Conservation (phyloP, 305 asterid genomes). For the Rubia balearica region DNA sequence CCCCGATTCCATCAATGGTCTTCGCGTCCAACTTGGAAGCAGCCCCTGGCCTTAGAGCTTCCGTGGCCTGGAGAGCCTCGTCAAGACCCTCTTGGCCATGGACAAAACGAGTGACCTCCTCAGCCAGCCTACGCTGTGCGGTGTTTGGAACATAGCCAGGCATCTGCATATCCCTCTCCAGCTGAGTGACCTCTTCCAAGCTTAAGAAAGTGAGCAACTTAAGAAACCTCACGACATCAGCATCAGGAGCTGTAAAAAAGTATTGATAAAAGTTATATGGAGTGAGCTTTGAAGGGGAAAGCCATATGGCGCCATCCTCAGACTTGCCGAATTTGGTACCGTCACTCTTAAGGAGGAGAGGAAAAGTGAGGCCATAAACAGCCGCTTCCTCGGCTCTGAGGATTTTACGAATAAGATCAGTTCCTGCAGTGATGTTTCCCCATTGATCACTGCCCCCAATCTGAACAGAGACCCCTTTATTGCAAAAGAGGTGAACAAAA, state of each 20-base stretch:
- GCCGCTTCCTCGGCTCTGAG: conserved; percentile 39
- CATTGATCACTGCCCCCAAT: conserved; percentile 93
- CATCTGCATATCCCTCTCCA: conserved; percentile 48
- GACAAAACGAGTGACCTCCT: conserved; percentile 85
- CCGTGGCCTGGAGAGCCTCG: conserved; percentile 75
- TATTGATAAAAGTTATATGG: conserved; percentile 85
- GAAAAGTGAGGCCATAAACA: conserved; percentile 46
- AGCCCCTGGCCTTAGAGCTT: conserved; percentile 83
- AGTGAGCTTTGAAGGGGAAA: conserved; percentile 54
- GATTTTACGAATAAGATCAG: conserved; percentile 70
- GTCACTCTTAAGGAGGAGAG: conserved; percentile 78
- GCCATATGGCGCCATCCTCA: conserved; percentile 88
- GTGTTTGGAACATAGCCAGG: conserved; percentile 58
- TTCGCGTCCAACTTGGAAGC: conserved; percentile 54
- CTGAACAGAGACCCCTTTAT: conserved; percentile 66
- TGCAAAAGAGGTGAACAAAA: conserved; percentile 50
- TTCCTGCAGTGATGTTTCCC: conserved; percentile 92
- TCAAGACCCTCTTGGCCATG: conserved; percentile 72
- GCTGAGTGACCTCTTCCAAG: conserved; percentile 52
- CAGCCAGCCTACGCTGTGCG: conserved; percentile 78
- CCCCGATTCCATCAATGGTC: conserved; percentile 65
- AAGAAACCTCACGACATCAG: conserved; percentile 63
- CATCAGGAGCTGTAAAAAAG: conserved; percentile 62
- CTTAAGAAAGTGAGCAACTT: conserved; percentile 62
- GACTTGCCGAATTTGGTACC: conserved; percentile 94